Conservation (phyloP, 768 basidiomycete species). For the Daedaleopsis nitida region DNA sequence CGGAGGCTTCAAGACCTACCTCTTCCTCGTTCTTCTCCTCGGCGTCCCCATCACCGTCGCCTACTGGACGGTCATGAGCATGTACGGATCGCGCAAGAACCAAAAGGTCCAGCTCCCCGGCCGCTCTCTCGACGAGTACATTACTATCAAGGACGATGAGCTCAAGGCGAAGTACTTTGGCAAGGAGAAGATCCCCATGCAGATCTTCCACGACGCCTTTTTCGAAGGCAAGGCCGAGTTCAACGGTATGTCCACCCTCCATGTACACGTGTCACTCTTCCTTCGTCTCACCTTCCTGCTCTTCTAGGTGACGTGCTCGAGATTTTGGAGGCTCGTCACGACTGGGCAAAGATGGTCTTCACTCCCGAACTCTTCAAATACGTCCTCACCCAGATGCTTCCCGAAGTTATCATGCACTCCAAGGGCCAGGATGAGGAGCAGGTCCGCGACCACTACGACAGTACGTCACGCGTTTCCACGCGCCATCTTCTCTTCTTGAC, state of each 20-base stretch:
- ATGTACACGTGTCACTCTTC: constrained; percentile 8
- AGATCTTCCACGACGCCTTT: constrained; percentile 95
- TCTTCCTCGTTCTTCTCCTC: constrained; percentile 74
- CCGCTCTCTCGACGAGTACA: constrained; percentile 86
- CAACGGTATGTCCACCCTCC: constrained; percentile 62
- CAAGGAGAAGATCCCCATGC: constrained; percentile 95
- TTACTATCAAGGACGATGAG: constrained; percentile 83
- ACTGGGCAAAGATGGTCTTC: constrained; percentile 93
- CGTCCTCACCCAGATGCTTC: constrained; percentile 82
- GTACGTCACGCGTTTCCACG: constrained; percentile 42
- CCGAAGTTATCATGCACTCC: constrained; percentile 95
- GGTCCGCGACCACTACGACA: constrained; percentile 94
- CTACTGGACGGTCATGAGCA: constrained; percentile 91
- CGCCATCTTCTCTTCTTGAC: constrained; percentile 15
- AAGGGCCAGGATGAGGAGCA: constrained; percentile 91
- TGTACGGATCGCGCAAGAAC: constrained; percentile 78
- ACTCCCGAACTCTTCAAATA: constrained; percentile 93
- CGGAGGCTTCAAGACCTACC: constrained; percentile 84
- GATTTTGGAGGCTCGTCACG: constrained; percentile 90
- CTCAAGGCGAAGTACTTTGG: constrained; percentile 79
- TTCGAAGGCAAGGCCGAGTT: constrained; percentile 96
- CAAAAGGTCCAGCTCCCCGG: constrained; percentile 85
- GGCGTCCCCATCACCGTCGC: constrained; percentile 77
- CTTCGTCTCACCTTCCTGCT: constrained; percentile 2
- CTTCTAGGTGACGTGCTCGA: constrained; percentile 86